These are phyloP conservation scores for Apiospora kogelbergensis DNA, from an alignment of 2,329 filamentous ascomycete genomes.

Conservation along the genomic window DNA sequence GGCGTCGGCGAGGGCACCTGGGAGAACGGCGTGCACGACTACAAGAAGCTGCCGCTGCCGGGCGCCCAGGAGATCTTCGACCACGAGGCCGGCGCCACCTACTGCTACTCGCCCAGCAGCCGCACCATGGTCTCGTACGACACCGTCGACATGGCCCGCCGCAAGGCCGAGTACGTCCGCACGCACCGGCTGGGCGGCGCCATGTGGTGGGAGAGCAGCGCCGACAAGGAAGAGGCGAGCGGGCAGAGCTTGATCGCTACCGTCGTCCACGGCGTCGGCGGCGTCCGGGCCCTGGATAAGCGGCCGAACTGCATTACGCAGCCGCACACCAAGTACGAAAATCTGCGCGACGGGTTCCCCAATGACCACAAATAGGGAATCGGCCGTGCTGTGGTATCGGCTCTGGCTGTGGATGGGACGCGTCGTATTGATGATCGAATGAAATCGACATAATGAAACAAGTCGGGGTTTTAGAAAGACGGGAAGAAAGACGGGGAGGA, in stretches of 20 bases:
- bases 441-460: no score
- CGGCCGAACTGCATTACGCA: constrained; percentile 61
- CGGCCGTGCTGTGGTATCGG: no score
- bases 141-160: constrained; percentile 63
- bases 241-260: constrained; percentile 66
- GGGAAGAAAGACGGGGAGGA: no score
- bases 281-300: constrained; percentile 47
- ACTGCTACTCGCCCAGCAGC: constrained; percentile 67
- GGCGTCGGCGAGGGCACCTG: constrained; percentile 79
- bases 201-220: constrained; percentile 98
- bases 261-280: constrained; percentile 61
- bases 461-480: no score
- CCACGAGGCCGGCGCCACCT: constrained; percentile 65
- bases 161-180: constrained; percentile 73
- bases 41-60: constrained; percentile 74
- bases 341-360: constrained; percentile 59
- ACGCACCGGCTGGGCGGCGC: constrained; percentile 71
- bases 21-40: constrained; percentile 86
- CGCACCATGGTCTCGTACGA: constrained; percentile 78
- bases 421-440: no score
- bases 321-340: constrained; percentile 69
- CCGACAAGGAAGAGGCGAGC: constrained; percentile 62
- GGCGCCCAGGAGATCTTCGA: constrained; percentile 68
- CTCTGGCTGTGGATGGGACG: no score
- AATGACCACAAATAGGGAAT: constrained; percentile 20